Conservation (phyloP, 495 filamentous ascomycete genomes). For the Aspergillus sparsus region DNA sequence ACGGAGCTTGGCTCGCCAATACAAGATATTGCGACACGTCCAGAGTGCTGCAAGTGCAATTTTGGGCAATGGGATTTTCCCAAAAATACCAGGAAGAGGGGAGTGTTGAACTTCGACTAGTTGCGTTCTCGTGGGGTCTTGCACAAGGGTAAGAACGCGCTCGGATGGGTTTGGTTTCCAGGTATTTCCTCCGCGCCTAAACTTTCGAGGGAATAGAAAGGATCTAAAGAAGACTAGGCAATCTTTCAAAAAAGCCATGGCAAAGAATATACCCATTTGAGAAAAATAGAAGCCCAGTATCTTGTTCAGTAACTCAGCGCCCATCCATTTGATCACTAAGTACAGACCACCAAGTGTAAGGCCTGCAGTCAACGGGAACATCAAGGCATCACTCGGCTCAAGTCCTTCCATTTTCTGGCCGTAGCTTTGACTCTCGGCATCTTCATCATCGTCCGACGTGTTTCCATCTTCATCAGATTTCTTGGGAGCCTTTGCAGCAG, state of each 20-base stretch:
- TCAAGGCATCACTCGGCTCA: constrained; percentile 75
- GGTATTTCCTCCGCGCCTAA: constrained; percentile 32
- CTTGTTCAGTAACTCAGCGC: constrained; percentile 79
- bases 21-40: constrained; percentile 46
- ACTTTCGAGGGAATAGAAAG: constrained; percentile 70
- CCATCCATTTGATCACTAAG: constrained; percentile 83
- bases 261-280: constrained; percentile 70
- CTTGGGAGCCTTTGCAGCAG: constrained; percentile 66
- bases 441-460: constrained; percentile 52
- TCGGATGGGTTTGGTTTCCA: constrained; percentile 43
- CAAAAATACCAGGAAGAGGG: constrained; percentile 55
- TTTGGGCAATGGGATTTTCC: constrained; percentile 43
- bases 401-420: constrained; percentile 71
- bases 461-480: constrained; percentile 53
- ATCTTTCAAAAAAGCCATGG: constrained; percentile 70
- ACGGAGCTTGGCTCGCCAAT: constrained; percentile 50
- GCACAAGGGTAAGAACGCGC: constrained; percentile 29
- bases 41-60: constrained; percentile 43
- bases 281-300: constrained; percentile 86
- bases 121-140: constrained; percentile 13
- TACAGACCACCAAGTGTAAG: constrained; percentile 74
- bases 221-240: constrained; percentile 60
- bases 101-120: constrained; percentile 33
- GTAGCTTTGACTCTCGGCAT: constrained; percentile 43
- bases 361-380: constrained; percentile 84